Percentiles rank a stretch among this genome's conserved stretches.
Evolutionary conservation across 345 rosid species (phyloP).

Genomic region (Firmiana major): DNA sequence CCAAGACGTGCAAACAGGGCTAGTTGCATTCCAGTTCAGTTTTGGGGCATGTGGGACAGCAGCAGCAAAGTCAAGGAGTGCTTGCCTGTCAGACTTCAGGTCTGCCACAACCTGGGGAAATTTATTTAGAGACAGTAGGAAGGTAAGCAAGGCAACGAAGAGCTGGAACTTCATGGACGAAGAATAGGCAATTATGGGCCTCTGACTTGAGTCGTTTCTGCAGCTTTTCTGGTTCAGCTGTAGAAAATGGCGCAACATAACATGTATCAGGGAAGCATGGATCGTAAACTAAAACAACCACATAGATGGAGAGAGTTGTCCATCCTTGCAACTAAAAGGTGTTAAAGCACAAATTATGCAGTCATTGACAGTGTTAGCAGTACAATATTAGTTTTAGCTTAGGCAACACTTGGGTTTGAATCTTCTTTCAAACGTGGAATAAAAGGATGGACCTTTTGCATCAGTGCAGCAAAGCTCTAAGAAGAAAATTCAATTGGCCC

Average conservation of each 20-base stretch:
- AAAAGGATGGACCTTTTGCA: background rate
- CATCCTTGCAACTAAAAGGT: background rate
- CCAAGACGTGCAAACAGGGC: conserved; percentile 51
- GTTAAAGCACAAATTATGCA: background rate
- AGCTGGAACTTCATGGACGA: conserved; percentile 31
- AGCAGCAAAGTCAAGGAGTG: conserved; percentile 50
- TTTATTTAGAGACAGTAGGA: conserved; percentile 6
- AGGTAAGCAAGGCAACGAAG: conserved; percentile 18
- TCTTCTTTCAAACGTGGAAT: background rate
- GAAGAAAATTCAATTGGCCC: background rate
- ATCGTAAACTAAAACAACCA: background rate
- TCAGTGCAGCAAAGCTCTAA: background rate
- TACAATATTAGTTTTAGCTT: background rate
- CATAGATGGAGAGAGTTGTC: too few species aligned
- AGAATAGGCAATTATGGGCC: conserved; percentile 7
- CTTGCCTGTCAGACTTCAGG: conserved; percentile 50
- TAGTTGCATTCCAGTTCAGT: conserved; percentile 51
- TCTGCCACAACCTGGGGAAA: conserved; percentile 26
- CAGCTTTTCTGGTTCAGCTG: background rate
- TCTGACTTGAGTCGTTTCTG: conserved; percentile 6
- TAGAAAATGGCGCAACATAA: background rate
- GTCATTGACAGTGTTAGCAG: background rate
- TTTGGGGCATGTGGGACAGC: conserved; percentile 42
- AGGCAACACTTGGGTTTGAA: background rate
- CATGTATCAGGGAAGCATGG: background rate